Evolutionary conservation across 1,139 yeast genomes (phyloP).

Genomic region (Yamadazyma spencermartinsiae): DNA sequence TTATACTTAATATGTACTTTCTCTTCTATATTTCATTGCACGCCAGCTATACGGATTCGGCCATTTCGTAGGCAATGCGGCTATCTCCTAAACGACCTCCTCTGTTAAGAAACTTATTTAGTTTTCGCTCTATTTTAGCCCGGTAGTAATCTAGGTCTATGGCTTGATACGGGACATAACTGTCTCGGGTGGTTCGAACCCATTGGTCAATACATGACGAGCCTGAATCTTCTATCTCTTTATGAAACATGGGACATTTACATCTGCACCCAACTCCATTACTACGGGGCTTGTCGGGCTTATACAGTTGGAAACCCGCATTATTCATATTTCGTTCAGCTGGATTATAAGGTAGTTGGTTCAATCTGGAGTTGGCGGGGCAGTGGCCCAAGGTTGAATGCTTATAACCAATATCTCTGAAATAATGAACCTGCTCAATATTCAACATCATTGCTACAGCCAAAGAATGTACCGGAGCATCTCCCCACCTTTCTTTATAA

Average conservation of each 20-base stretch:
- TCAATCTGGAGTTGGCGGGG: slow-evolving; percentile 60
- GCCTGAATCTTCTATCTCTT: slow-evolving; percentile 56
- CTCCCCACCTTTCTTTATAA: slow-evolving; percentile 91
- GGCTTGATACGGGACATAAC: slow-evolving; percentile 22
- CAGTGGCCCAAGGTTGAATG: slow-evolving; percentile 83
- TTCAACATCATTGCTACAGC: slow-evolving; percentile 76
- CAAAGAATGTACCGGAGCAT: slow-evolving; percentile 87
- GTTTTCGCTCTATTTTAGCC: slow-evolving; percentile 26
- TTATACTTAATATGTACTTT: no score
- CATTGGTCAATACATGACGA: slow-evolving; percentile 59
- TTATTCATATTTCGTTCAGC: slow-evolving; percentile 15
- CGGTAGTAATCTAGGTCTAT: slow-evolving; percentile 38
- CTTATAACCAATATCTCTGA: slow-evolving; percentile 84
- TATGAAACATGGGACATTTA: slow-evolving; percentile 59
- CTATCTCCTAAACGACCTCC: slow-evolving; percentile 33
- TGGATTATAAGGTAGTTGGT: slow-evolving; percentile 49
- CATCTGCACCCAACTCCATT: slow-evolving; percentile 87
- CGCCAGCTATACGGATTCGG: background rate
- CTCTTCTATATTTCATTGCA: no score
- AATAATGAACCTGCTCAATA: slow-evolving; percentile 74
- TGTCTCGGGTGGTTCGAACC: slow-evolving; percentile 46
- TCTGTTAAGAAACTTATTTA: slow-evolving; percentile 23
- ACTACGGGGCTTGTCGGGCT: slow-evolving; percentile 42
- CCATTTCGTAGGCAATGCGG: slow-evolving; percentile 7
- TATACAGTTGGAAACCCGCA: slow-evolving; percentile 29